Base-by-base conservation (phyloP, 225 moss, liverwort and hornwort genomes). In the Takakia lepidozioides region DNA sequence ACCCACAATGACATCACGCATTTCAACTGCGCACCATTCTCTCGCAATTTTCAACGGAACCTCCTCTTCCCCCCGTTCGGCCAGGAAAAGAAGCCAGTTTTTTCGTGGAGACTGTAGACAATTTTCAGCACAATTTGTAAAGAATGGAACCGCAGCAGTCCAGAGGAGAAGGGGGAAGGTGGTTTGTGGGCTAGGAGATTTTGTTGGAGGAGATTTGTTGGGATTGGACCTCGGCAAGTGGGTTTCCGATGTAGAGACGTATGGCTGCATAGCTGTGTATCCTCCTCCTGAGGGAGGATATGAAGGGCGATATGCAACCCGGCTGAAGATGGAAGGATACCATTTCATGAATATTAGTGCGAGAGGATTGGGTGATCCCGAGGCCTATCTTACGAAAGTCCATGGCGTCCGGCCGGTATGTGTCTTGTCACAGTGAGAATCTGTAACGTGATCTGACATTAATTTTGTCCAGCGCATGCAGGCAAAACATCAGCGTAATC, bases 401-500 rank as follows among this genome's bases (percentile, higher is more conserved):
- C 91, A 98, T 42, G 98, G 85, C 43, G 74, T 91, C 44, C 77
- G 98, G 10, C 98, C 98, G 58, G 95, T 90, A 84, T 43, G 63
- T 5, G 17, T 16, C 3, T 19, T 35, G 8, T 2, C 24, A 22
- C 25, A n/a, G n/a, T n/a, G n/a, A n/a, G n/a, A n/a, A n/a, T n/a
- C 20, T 16, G 40, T 41, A 20, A 20, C 40, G 17, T 20, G 20
- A 41, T 41, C 20, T 20, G 17, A 10, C 40, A 6, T 16, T 20
- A 7, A 16, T 41, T 41, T 2, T 41, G 40, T 11, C 18, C 5
- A 29, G 10, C 13, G 30, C 52, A 41, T 41, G 40, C 40, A 41
- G n/a, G n/a, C n/a, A n/a, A n/a, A n/a, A n/a, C n/a, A n/a, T n/a
- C n/a, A n/a, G n/a, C n/a, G n/a, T n/a, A n/a, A n/a, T n/a, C n/a